Evolutionary conservation across 2,329 filamentous ascomycete species (phyloP).

Genomic region (Tolypocladium ovalisporum): DNA sequence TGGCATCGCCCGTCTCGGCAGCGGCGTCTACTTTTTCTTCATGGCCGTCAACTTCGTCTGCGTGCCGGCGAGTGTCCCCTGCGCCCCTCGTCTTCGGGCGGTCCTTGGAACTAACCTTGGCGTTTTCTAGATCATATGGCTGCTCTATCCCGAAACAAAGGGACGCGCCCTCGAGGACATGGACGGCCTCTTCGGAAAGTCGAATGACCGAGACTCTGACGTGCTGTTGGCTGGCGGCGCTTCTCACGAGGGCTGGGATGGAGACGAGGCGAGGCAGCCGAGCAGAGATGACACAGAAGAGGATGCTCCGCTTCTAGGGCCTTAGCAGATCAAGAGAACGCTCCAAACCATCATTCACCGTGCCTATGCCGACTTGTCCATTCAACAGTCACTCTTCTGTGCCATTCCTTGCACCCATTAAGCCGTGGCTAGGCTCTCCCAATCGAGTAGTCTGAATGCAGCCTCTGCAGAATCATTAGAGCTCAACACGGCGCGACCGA

Average conservation of each 20-base stretch:
- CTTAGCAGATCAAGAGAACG: not conserved
- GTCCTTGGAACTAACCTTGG: not conserved
- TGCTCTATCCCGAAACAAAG: conserved; percentile 34
- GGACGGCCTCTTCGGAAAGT: conserved; percentile 27
- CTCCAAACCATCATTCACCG: not conserved
- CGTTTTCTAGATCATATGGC: conserved; percentile 22
- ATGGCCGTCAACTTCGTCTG: conserved; percentile 21
- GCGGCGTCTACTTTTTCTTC: conserved; percentile 46
- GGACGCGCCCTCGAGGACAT: conserved; percentile 30
- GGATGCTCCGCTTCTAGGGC: conserved; percentile 2
- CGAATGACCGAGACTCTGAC: not conserved
- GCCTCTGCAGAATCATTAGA: no score
- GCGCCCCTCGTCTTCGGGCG: not conserved
- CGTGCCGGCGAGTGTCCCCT: conserved; percentile 5
- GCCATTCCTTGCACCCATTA: not conserved
- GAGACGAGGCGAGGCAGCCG: not conserved
- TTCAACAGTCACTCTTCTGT: no score
- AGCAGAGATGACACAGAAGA: not conserved
- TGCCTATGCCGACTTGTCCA: no score
- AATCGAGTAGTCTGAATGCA: no score
- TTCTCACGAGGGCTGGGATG: not conserved
- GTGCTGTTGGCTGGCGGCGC: not conserved
- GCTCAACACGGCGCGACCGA: not conserved
- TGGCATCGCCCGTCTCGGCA: conserved; percentile 37
- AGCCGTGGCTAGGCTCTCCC: not conserved